Percentiles rank a stretch among this genome's conserved stretches.
phyloP scores from a whole-genome alignment of 768 basidiomycete genomes.

The Termitomyces sp. region DNA sequence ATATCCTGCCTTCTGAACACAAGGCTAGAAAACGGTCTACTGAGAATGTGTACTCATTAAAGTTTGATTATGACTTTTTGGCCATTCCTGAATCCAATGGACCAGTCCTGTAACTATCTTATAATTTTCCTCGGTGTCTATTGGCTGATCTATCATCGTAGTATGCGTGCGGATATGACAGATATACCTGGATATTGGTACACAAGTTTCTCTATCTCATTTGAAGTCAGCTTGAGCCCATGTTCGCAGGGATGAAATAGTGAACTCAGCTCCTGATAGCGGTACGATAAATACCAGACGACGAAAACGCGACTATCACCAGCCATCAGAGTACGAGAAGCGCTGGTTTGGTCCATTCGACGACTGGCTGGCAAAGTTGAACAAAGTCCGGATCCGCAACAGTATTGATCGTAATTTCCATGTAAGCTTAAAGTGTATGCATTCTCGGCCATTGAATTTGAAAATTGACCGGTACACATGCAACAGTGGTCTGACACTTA shows the following conservation, averaged over 20 bases:
- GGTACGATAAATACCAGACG: neutral
- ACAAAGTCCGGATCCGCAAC: neutral
- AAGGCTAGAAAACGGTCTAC: neutral
- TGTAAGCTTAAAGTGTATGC: neutral
- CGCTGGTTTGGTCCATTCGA: neutral
- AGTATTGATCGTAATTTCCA: neutral
- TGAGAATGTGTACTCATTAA: neutral
- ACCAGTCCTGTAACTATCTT: neutral
- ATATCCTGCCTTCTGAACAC: neutral
- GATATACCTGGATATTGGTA: constrained; percentile 5
- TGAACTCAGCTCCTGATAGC: neutral
- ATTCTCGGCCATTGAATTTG: neutral
- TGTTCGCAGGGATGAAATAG: neutral
- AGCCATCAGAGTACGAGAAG: neutral
- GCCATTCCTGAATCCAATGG: neutral
- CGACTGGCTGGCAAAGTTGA: neutral
- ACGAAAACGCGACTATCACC: neutral
- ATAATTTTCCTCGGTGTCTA: neutral
- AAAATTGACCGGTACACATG: neutral
- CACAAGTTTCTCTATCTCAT: neutral
- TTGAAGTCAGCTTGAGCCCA: neutral
- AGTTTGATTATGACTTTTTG: neutral
- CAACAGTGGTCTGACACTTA: constrained; percentile 1
- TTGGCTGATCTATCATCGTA: neutral
- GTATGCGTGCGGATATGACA: constrained; percentile 4